A percentile compares a stretch with the other conserved stretches of the same genome.
These are phyloP conservation scores for Nicotiana noctiflora DNA, from an alignment of 257 asterid genomes.

Conservation along the genomic window DNA sequence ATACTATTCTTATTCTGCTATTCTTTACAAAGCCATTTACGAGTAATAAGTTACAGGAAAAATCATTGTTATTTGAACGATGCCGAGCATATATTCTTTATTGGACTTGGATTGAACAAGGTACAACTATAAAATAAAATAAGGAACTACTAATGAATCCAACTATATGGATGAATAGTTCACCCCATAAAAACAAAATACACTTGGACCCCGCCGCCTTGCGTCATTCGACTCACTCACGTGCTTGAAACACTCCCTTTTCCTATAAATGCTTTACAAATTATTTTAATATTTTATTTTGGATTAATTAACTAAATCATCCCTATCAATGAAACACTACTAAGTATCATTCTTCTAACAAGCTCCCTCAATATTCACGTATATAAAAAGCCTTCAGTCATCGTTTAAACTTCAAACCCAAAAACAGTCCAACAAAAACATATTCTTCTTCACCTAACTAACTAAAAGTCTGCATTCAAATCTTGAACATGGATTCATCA, in stretches of 20 bases:
- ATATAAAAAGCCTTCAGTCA: slow-evolving; percentile 1
- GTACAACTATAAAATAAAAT: neutral
- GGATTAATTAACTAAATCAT: neutral
- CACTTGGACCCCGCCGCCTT: slow-evolving; percentile 43
- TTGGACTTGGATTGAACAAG: neutral
- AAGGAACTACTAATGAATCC: neutral
- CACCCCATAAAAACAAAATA: neutral
- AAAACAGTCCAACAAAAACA: neutral
- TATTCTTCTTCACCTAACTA: neutral
- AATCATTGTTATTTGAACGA: too few relatives aligned
- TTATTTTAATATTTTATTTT: neutral
- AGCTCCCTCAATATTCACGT: neutral
- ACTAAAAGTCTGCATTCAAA: neutral
- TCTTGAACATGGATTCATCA: slow-evolving; percentile 11
- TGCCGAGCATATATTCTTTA: neutral
- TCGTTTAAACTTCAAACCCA: neutral
- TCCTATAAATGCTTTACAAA: neutral
- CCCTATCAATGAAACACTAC: too few relatives aligned
- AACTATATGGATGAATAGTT: neutral
- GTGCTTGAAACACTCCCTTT: slow-evolving; percentile 25
- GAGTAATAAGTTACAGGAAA: too few relatives aligned
- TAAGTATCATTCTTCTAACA: neutral
- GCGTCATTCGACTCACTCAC: slow-evolving; percentile 57
- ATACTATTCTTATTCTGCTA: too few relatives aligned
- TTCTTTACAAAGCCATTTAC: too few relatives aligned